Evolutionary conservation across 2,329 filamentous ascomycete genomes (phyloP), one percentile per base, ranked within the genome.

Genomic region (Trichoderma guizhouense): DNA sequence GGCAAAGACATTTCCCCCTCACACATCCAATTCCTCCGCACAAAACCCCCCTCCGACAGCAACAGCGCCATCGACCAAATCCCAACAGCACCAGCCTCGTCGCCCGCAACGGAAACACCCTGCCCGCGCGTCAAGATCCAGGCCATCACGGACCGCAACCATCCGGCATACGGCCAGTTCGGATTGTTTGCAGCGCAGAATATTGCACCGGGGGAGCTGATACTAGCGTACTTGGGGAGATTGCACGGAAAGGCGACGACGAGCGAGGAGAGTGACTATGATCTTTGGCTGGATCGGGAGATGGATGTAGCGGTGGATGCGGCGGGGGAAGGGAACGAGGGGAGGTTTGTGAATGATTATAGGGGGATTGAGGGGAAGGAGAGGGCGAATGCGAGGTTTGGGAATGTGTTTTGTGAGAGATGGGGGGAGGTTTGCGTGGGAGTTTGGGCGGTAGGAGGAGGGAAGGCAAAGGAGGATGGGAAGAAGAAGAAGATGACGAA

Each of bases 291-390:
- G 24, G 88, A 90, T 79, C 82, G 85, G 24, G 88, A 86, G 24
- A 83, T 80, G 0, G 86, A 85, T 18, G 81, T 90, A 1, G 89
- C 89, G 3, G 86, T 92, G 5, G 90, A 92, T 76, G 90, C 90
- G 4, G 85, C 83, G 18, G 78, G 77, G 47, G 80, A 80, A 68
- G 90, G 90, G 12, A 92, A 91, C 76, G 90, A 92, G 81, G 89
- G 87, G 2, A 82, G 90, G 11, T 92, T 90, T 75, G 85, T 91
- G 60, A 92, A 92, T 76, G 90, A 92, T 79, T 92, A 89, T 75
- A 83, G 90, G 7, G 89, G 90, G 4, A 84, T 91, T 2, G 28
- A 5, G 28, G 28, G 55, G 1, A 81, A 81, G 14, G 82, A 80
- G 63, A 79, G 84, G 72, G 82, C 87, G 1, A 90, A 90, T 73